A percentile compares a stretch with the other conserved stretches of the same genome.
Conservation (phyloP, 371 early-diverging fungal genomes). For the Smittium culicis region DNA sequence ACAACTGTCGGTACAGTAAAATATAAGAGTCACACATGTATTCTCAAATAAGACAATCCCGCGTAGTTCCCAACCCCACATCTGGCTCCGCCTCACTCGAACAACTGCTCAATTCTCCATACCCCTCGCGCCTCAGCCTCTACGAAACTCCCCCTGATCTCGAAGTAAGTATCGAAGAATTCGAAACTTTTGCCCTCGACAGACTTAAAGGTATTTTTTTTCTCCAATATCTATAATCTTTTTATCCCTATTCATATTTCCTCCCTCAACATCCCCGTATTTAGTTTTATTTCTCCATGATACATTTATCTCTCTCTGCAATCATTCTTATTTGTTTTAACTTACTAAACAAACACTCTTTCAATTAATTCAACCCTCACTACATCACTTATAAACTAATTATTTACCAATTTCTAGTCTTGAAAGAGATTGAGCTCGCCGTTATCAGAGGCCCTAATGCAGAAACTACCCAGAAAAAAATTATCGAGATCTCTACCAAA, state of each 20-base stretch:
- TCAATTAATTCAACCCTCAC: too few relatives aligned
- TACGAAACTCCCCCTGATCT: constrained; percentile 57
- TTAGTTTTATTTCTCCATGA: too few relatives aligned
- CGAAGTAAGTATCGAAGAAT: constrained; percentile 78
- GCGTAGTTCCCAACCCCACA: neutral
- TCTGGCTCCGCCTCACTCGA: neutral
- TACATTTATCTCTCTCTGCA: too few relatives aligned
- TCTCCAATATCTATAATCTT: neutral
- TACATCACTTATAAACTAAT: too few relatives aligned
- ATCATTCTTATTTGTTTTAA: too few relatives aligned
- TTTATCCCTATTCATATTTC: neutral
- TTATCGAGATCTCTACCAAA: constrained; percentile 42
- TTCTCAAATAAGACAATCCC: neutral
- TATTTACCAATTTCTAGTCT: constrained; percentile 33
- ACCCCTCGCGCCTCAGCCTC: constrained; percentile 65
- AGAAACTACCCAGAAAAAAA: constrained; percentile 41
- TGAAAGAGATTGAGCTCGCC: constrained; percentile 72
- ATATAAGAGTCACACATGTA: too few relatives aligned
- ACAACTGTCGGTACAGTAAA: too few relatives aligned
- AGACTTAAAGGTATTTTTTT: constrained; percentile 56
- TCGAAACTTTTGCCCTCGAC: constrained; percentile 83
- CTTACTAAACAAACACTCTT: too few relatives aligned
- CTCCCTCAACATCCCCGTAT: too few relatives aligned
- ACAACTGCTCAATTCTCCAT: constrained; percentile 31
- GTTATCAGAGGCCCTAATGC: constrained; percentile 49